Evolutionary conservation across 2,329 filamentous ascomycete species (phyloP).

Genomic region (Cordyceps cateniannulata): DNA sequence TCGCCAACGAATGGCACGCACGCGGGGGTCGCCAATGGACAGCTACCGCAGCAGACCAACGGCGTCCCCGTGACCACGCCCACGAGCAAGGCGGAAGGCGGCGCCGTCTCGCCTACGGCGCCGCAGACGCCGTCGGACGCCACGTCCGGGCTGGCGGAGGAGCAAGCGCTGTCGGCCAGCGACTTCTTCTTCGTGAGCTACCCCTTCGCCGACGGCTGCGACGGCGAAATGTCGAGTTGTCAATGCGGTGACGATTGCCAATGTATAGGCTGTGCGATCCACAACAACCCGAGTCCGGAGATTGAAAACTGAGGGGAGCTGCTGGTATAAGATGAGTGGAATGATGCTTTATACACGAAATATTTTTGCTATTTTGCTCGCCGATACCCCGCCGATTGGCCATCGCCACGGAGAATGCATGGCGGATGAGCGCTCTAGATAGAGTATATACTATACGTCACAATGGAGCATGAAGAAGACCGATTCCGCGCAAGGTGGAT

Average conservation of each 20-base stretch:
- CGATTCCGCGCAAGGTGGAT: background rate
- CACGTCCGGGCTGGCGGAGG: constrained; percentile 39
- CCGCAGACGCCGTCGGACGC: constrained; percentile 42
- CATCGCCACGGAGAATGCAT: background rate
- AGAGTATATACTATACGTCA: background rate
- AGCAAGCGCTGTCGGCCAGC: constrained; percentile 42
- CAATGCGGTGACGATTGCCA: constrained; percentile 54
- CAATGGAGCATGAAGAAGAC: background rate
- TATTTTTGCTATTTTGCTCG: background rate
- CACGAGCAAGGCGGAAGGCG: constrained; percentile 19
- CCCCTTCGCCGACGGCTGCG: constrained; percentile 40
- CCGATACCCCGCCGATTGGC: background rate
- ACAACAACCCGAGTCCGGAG: constrained; percentile 28
- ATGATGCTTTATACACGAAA: background rate
- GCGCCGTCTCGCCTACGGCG: constrained; percentile 30
- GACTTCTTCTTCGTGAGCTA: constrained; percentile 57
- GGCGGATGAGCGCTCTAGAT: background rate
- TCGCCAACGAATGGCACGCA: constrained; percentile 13
- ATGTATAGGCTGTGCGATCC: constrained; percentile 51
- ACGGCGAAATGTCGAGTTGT: constrained; percentile 43
- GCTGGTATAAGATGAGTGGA: no score
- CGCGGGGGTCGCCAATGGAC: constrained; percentile 17
- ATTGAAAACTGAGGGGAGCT: constrained; percentile 1
- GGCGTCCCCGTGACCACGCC: constrained; percentile 5
- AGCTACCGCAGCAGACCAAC: background rate